These are phyloP conservation scores for Erodium trifolium DNA, from an alignment of 441 rosid species.

Conservation along the genomic window DNA sequence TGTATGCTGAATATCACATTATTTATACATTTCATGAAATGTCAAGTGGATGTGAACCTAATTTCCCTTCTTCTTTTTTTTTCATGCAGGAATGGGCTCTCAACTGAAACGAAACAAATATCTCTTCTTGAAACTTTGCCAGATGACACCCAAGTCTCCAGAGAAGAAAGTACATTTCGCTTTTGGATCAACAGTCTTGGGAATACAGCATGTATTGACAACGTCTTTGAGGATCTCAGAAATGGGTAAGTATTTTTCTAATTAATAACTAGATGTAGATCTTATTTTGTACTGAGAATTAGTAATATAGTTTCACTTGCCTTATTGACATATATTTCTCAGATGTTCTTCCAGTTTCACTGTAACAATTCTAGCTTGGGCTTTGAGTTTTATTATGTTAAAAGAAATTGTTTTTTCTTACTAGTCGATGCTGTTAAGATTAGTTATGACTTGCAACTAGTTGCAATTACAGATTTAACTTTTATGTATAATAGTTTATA, in stretches of 20 bases:
- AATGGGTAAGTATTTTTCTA: slow-evolving; percentile 47
- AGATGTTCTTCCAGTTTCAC: neutral
- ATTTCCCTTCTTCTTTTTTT: neutral
- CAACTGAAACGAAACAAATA: slow-evolving; percentile 50
- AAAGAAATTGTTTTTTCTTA: neutral
- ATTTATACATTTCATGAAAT: neutral
- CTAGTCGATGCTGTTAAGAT: neutral
- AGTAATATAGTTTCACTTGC: neutral
- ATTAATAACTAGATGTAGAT: neutral
- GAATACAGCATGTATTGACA: slow-evolving; percentile 61
- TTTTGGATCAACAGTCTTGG: slow-evolving; percentile 99
- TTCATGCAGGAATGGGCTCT: slow-evolving; percentile 76
- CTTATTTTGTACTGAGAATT: neutral
- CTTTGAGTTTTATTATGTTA: neutral
- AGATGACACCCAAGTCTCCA: slow-evolving; percentile 83
- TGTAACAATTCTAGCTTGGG: neutral
- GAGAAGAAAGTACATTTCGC: slow-evolving; percentile 98
- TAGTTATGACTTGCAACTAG: slow-evolving; percentile 2
- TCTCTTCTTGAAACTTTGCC: slow-evolving; percentile 92
- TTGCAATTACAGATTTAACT: neutral
- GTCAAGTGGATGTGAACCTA: slow-evolving; percentile 1
- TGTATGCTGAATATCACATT: neutral
- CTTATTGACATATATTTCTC: neutral
- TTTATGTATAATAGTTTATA: neutral
- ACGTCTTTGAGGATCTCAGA: slow-evolving; percentile 90